Evolutionary conservation across 805 yeast genomes (phyloP).

Genomic region (Nakazawaea pomicola): DNA sequence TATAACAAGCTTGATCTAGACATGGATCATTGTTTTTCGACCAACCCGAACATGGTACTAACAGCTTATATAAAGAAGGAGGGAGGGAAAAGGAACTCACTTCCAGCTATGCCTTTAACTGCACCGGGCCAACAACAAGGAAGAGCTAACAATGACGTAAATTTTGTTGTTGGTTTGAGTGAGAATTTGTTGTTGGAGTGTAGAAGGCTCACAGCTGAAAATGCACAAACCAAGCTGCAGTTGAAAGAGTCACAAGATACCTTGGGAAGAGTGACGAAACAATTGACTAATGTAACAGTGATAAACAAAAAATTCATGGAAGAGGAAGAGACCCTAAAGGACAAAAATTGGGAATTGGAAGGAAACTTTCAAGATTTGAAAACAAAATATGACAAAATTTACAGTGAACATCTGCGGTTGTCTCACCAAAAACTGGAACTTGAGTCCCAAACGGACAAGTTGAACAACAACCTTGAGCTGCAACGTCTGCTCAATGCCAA

Average conservation of each 20-base stretch:
- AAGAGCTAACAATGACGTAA: slow-evolving; percentile 52
- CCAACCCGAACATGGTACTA: not conserved
- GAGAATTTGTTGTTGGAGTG: slow-evolving; percentile 69
- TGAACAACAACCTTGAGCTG: slow-evolving; percentile 46
- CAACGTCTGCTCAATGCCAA: slow-evolving; percentile 33
- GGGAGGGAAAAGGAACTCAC: slow-evolving; percentile 5
- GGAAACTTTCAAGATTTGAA: slow-evolving; percentile 34
- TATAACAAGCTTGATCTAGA: no score
- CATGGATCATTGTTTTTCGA: not conserved
- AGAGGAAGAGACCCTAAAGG: slow-evolving; percentile 47
- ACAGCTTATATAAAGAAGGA: not conserved
- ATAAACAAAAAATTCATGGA: slow-evolving; percentile 28
- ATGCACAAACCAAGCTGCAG: slow-evolving; percentile 38
- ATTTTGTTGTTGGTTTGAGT: slow-evolving; percentile 68
- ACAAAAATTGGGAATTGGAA: slow-evolving; percentile 64
- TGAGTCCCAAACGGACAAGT: slow-evolving; percentile 23
- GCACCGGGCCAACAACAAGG: slow-evolving; percentile 2
- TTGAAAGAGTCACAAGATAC: slow-evolving; percentile 40
- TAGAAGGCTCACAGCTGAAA: slow-evolving; percentile 64
- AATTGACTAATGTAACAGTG: slow-evolving; percentile 29
- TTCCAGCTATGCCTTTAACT: slow-evolving; percentile 4
- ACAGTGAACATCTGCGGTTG: slow-evolving; percentile 35
- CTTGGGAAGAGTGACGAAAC: slow-evolving; percentile 30
- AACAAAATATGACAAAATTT: slow-evolving; percentile 36
- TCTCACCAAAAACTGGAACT: slow-evolving; percentile 28